Percentiles rank a stretch among this genome's conserved stretches.
Evolutionary conservation across 345 rosid genomes (phyloP).

Genomic region (Sonneratia caseolaris): DNA sequence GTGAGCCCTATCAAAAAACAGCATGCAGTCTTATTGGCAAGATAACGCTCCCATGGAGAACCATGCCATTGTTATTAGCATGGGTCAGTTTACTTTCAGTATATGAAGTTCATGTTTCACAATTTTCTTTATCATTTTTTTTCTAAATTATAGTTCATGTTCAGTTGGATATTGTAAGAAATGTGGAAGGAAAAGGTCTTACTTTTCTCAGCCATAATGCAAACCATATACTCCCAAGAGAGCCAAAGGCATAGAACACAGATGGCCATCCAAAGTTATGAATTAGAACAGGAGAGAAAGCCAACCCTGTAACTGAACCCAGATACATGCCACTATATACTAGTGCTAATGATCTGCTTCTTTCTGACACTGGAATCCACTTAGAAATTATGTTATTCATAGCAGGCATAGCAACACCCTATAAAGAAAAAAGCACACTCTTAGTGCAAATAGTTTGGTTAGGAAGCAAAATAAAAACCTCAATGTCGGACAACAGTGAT

Average conservation of each 20-base stretch:
- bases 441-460: background rate
- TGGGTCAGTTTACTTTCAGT: background rate
- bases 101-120: background rate
- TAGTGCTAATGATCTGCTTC: conserved; percentile 92
- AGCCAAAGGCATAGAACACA: conserved; percentile 88
- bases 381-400: conserved; percentile 94
- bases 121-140: background rate
- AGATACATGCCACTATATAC: conserved; percentile 99
- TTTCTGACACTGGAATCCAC: conserved; percentile 98
- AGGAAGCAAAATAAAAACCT: background rate
- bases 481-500: background rate
- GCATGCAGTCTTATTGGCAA: background rate
- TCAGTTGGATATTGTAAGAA: background rate
- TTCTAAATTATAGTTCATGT: background rate
- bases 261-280: conserved; percentile 92
- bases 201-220: conserved; percentile 63
- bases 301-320: conserved; percentile 93
- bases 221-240: conserved; percentile 93
- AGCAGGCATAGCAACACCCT: conserved; percentile 99
- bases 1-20: background rate
- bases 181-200: conserved; percentile 8
- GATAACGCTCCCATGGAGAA: background rate
- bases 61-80: background rate
- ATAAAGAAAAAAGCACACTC: conserved; percentile 8
- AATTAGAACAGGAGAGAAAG: conserved; percentile 68